Conservation (phyloP, 1,139 yeast species). For the Kluyveromyces sp. region DNA sequence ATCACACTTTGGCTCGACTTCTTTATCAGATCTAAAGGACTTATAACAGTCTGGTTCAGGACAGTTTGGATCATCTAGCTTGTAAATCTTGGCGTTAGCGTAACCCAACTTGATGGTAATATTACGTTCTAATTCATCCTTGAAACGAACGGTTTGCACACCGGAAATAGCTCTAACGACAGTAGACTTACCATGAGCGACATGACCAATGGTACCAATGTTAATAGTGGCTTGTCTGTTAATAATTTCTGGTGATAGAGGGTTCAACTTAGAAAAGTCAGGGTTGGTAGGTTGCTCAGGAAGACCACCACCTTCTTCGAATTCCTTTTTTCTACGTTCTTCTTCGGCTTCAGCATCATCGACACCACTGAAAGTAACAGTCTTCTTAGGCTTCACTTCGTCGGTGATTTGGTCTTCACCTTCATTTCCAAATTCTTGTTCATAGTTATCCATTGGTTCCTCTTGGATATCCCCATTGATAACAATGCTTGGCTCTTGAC, state of each 20-base stretch:
- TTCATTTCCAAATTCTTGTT: conserved; percentile 29
- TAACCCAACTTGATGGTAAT: conserved; percentile 97
- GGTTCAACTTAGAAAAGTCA: conserved; percentile 70
- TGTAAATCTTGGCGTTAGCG: conserved; percentile 97
- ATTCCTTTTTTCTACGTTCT: conserved; percentile 74
- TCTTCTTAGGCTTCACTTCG: conserved; percentile 50
- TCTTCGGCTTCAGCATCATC: conserved; percentile 54
- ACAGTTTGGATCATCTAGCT: conserved; percentile 78
- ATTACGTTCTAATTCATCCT: conserved; percentile 97
- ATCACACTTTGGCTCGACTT: conserved; percentile 86
- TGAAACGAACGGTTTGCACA: conserved; percentile 97
- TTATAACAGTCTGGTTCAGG: conserved; percentile 94
- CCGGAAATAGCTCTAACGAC: conserved; percentile 99
- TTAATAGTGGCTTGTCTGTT: conserved; percentile 98
- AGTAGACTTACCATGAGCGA: conserved; percentile 98
- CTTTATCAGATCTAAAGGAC: conserved; percentile 91
- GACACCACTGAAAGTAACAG: conserved; percentile 75
- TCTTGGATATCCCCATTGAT: conserved; percentile 61
- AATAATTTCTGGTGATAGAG: conserved; percentile 88
- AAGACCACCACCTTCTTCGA: conserved; percentile 96
- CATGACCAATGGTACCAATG: conserved; percentile 99
- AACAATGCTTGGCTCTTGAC: conserved; percentile 76
- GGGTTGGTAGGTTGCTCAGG: conserved; percentile 94
- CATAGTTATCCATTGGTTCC: conserved; percentile 32
- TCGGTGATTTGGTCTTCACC: conserved; percentile 29